Evolutionary conservation across 345 rosid genomes (phyloP).

Genomic region (Aurinia saxatilis): DNA sequence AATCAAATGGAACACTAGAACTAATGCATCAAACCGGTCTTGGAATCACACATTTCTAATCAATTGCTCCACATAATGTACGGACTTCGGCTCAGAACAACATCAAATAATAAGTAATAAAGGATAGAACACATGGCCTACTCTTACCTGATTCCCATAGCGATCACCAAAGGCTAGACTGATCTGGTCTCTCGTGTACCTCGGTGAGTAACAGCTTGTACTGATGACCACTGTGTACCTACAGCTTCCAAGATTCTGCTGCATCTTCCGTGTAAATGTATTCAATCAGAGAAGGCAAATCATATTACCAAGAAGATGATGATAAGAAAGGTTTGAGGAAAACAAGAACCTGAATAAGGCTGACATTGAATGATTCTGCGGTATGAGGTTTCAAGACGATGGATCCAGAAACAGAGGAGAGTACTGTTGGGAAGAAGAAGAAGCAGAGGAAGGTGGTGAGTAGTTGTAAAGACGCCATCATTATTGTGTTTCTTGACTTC

Average conservation of each 20-base stretch:
- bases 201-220: constrained; percentile 56
- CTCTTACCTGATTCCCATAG: constrained; percentile 51
- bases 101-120: too few species aligned
- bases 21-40: too few species aligned
- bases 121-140: too few species aligned
- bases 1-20: too few species aligned
- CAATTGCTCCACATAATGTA: too few species aligned
- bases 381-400: constrained; percentile 31
- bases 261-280: neutral
- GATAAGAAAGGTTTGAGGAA: neutral
- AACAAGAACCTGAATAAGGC: constrained; percentile 31
- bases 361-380: constrained; percentile 32
- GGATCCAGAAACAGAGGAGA: constrained; percentile 10
- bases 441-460: neutral
- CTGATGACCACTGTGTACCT: constrained; percentile 38
- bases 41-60: too few species aligned
- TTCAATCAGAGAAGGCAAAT: neutral
- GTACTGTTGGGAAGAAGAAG: neutral
- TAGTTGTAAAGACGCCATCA: neutral
- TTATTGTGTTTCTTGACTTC: neutral
- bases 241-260: constrained; percentile 44
- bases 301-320: neutral
- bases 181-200: constrained; percentile 55
- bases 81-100: too few species aligned
- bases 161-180: constrained; percentile 62